Conservation (phyloP, 129 eudicot genomes). For the Flaveria trinervia region DNA sequence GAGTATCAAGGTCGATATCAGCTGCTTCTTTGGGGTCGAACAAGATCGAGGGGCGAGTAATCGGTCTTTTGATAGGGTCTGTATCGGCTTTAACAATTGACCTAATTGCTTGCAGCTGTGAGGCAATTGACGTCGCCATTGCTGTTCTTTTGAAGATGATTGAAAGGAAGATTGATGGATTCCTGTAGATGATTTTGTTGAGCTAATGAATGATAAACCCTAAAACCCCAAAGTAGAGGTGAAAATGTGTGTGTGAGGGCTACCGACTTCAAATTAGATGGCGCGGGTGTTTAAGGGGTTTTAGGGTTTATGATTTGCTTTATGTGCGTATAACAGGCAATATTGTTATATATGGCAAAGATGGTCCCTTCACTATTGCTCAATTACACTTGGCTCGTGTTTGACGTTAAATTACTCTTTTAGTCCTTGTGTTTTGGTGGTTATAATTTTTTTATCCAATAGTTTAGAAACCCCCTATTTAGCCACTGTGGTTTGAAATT, state of each 20-base stretch:
- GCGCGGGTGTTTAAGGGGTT: conserved; percentile 30
- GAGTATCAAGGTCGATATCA: conserved; percentile 73
- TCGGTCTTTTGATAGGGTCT: conserved; percentile 62
- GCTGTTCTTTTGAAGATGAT: conserved; percentile 19
- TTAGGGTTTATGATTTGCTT: conserved; percentile 32
- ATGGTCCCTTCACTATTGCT: conserved; percentile 12
- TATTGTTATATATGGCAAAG: conserved; percentile 8
- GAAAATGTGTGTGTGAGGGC: neutral
- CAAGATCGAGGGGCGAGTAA: conserved; percentile 74
- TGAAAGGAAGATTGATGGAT: conserved; percentile 1
- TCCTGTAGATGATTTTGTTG: conserved; percentile 4
- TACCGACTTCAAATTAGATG: conserved; percentile 27
- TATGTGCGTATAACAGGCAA: neutral
- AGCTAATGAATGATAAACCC: conserved; percentile 29
- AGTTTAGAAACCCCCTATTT: too few species aligned
- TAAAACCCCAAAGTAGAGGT: conserved; percentile 14
- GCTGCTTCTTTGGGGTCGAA: conserved; percentile 87
- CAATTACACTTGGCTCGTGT: conserved; percentile 1
- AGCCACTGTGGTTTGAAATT: too few species aligned
- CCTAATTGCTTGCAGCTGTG: conserved; percentile 72
- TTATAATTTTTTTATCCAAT: too few species aligned
- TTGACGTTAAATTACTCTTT: neutral
- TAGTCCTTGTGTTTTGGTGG: too few species aligned
- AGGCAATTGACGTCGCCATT: conserved; percentile 56
- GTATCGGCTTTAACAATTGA: conserved; percentile 51